These are phyloP conservation scores for Ophiostoma triangulosporum DNA, from an alignment of 2,329 filamentous ascomycete species.

Conservation along the genomic window DNA sequence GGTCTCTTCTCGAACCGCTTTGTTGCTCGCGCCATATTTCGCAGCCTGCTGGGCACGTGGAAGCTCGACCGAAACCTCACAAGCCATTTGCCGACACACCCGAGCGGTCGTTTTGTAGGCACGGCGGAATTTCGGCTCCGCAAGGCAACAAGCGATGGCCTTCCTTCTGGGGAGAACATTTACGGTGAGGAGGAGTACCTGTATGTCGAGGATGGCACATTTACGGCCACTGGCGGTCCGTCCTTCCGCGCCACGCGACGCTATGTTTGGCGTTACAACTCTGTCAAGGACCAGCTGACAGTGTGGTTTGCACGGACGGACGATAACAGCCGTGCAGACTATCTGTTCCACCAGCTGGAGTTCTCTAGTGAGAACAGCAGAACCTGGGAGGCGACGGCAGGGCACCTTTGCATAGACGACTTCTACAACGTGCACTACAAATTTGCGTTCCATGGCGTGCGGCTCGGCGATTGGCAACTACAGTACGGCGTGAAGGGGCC, in stretches of 20 bases:
- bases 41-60: constrained; percentile 59
- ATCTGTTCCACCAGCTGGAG: constrained; percentile 62
- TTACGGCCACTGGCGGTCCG: constrained; percentile 33
- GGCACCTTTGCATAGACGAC: constrained; percentile 59
- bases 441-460: constrained; percentile 47
- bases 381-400: constrained; percentile 50
- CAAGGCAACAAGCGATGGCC: constrained; percentile 39
- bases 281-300: constrained; percentile 44
- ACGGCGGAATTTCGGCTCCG: constrained; percentile 52
- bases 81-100: constrained; percentile 41
- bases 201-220: constrained; percentile 54
- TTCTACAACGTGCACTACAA: constrained; percentile 58
- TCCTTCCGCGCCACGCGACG: constrained; percentile 48
- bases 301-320: constrained; percentile 62
- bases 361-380: constrained; percentile 25
- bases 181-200: constrained; percentile 44
- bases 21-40: constrained; percentile 53
- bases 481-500: constrained; percentile 56
- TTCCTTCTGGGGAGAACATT: neutral
- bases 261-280: constrained; percentile 61
- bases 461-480: constrained; percentile 43
- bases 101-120: constrained; percentile 51
- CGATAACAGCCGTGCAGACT: constrained; percentile 49
- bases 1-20: constrained; percentile 35
- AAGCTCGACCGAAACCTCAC: constrained; percentile 42